Conservation (phyloP, 345 rosid species). For the Tarenaya hassleriana region DNA sequence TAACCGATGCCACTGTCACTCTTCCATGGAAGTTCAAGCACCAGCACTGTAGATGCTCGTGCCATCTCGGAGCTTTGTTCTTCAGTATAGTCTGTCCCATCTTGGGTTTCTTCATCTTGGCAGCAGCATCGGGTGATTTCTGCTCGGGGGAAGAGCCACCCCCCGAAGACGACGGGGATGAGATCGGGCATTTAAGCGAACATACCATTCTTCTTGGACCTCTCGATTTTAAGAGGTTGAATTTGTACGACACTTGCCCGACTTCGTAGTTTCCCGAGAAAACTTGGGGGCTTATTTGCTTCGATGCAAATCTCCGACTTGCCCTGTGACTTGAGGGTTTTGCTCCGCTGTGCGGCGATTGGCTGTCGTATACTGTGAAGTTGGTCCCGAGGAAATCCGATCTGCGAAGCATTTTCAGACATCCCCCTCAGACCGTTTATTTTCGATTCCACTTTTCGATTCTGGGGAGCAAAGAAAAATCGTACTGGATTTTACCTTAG, state of each 20-base stretch:
- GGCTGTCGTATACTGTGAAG: slow-evolving; percentile 83
- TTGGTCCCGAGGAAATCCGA: slow-evolving; percentile 96
- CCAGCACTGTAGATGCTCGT: slow-evolving; percentile 94
- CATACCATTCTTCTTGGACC: slow-evolving; percentile 97
- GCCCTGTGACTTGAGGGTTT: slow-evolving; percentile 70
- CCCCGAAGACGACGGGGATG: slow-evolving; percentile 9
- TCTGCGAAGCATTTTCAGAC: slow-evolving; percentile 39
- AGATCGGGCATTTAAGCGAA: slow-evolving; percentile 49
- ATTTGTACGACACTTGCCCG: slow-evolving; percentile 81
- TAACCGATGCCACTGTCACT: slow-evolving; percentile 88
- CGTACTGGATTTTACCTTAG: slow-evolving; percentile 42
- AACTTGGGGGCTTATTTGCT: slow-evolving; percentile 92
- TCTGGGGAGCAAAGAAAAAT: too few relatives aligned
- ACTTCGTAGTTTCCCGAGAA: slow-evolving; percentile 84
- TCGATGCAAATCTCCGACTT: slow-evolving; percentile 79
- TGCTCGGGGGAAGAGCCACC: slow-evolving; percentile 34
- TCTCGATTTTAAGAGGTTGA: slow-evolving; percentile 85
- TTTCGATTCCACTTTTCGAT: not conserved
- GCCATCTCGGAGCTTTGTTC: slow-evolving; percentile 96
- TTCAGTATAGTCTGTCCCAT: slow-evolving; percentile 43
- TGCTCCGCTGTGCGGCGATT: slow-evolving; percentile 75
- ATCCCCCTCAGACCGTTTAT: not conserved
- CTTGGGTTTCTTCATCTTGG: slow-evolving; percentile 31
- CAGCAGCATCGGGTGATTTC: slow-evolving; percentile 25
- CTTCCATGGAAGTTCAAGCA: slow-evolving; percentile 93